phyloP scores from a whole-genome alignment of 257 asterid genomes.

The Rauvolfia tetraphylla region DNA sequence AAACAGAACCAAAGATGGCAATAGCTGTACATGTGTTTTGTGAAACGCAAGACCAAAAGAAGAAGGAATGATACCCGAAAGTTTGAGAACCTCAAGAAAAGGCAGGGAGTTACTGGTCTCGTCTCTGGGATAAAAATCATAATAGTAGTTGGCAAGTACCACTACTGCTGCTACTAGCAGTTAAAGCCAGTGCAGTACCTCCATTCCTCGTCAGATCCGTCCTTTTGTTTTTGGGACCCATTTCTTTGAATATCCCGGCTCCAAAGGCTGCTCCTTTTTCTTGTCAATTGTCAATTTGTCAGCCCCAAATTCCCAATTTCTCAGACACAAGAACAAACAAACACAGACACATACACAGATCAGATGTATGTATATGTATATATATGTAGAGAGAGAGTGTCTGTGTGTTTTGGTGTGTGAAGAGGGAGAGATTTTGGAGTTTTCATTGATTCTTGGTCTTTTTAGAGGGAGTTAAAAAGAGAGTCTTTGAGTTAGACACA shows the following conservation, averaged over 20 bases:
- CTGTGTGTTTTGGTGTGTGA: no score
- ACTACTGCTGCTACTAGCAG: neutral
- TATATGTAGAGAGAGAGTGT: neutral
- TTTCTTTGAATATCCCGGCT: conserved; percentile 14
- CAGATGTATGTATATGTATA: neutral
- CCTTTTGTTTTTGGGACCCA: conserved; percentile 31
- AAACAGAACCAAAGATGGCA: neutral
- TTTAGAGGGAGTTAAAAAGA: neutral
- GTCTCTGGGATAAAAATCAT: neutral
- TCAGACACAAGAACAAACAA: conserved; percentile 11
- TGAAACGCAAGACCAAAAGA: neutral
- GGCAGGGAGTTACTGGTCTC: neutral
- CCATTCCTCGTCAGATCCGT: conserved; percentile 36
- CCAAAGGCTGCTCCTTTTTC: neutral
- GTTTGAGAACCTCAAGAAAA: conserved; percentile 7
- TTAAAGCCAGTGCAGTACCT: conserved; percentile 12
- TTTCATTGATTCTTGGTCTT: neutral
- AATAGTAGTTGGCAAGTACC: neutral
- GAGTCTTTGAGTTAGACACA: conserved; percentile 2
- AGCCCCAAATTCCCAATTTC: conserved; percentile 33
- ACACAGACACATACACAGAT: neutral
- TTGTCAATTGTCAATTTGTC: conserved; percentile 22
- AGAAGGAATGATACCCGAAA: conserved; percentile 1
- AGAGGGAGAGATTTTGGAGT: neutral
- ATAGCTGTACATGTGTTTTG: neutral